These are phyloP conservation scores for Dictyostelium citrinum DNA, from an alignment of 78 protist genomes.

Conservation along the genomic window DNA sequence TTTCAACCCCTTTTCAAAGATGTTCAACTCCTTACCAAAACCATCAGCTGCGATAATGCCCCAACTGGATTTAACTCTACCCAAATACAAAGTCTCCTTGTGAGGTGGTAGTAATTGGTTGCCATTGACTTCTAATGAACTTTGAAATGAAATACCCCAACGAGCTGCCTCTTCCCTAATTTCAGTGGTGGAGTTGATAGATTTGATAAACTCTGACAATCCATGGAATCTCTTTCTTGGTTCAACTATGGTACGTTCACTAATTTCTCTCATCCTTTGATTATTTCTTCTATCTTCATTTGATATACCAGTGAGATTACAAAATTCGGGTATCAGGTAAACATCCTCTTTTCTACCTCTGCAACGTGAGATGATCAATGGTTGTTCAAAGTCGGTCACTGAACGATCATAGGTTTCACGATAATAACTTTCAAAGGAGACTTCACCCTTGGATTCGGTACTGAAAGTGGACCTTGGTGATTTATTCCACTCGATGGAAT, in stretches of 20 bases:
- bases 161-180: not conserved
- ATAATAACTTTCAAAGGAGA: not conserved
- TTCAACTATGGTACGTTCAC: not conserved
- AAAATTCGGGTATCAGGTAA: slow-evolving; percentile 30
- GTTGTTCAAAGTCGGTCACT: not conserved
- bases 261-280: not conserved
- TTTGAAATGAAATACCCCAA: slow-evolving; percentile 14
- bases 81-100: not conserved
- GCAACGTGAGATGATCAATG: slow-evolving; percentile 3
- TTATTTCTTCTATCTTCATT: not conserved
- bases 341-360: not conserved
- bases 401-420: not conserved
- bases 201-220: not conserved
- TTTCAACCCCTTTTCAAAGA: not conserved
- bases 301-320: slow-evolving; percentile 5
- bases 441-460: not conserved
- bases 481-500: slow-evolving; percentile 6
- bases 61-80: not conserved
- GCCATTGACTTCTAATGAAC: not conserved
- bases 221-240: not conserved
- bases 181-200: not conserved
- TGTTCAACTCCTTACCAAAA: not conserved
- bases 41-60: not conserved
- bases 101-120: not conserved
- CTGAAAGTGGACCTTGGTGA: not conserved